phyloP scores from a whole-genome alignment of 306 rosid species.

The Morella rubra region DNA sequence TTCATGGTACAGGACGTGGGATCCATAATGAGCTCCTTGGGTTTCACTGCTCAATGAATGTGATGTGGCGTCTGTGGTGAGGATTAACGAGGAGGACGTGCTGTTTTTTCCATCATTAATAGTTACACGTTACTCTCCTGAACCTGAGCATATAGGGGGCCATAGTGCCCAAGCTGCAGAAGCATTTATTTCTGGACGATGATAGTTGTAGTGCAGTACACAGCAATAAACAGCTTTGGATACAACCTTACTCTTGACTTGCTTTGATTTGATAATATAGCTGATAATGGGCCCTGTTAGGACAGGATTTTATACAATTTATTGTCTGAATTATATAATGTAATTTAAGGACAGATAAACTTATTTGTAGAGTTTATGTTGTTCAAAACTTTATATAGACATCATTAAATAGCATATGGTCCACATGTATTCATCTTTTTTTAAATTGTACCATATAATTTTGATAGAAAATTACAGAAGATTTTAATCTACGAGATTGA shows the following conservation, averaged over 20 bases:
- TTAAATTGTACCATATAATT: too few relatives aligned
- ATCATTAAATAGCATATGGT: too few relatives aligned
- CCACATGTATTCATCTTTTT: too few relatives aligned
- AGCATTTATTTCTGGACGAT: constrained; percentile 16
- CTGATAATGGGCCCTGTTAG: background rate
- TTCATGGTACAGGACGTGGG: background rate
- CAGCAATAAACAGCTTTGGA: constrained; percentile 10
- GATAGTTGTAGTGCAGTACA: constrained; percentile 12
- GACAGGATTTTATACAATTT: background rate
- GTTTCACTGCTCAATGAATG: background rate
- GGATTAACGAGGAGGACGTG: too few relatives aligned
- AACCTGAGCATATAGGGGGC: background rate
- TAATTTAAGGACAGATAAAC: too few relatives aligned
- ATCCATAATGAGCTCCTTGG: background rate
- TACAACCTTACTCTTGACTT: constrained; percentile 4
- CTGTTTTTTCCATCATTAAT: background rate
- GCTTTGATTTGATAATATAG: background rate
- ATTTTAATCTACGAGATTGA: too few relatives aligned
- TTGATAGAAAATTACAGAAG: too few relatives aligned
- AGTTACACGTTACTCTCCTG: background rate
- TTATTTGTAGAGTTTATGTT: too few relatives aligned
- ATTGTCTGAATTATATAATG: too few relatives aligned
- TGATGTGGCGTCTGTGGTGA: background rate
- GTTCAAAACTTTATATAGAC: too few relatives aligned
- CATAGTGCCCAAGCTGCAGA: background rate